These are phyloP conservation scores for Sphagnum magellanicum DNA, from an alignment of 228 moss, liverwort and hornwort species.

Conservation along the genomic window DNA sequence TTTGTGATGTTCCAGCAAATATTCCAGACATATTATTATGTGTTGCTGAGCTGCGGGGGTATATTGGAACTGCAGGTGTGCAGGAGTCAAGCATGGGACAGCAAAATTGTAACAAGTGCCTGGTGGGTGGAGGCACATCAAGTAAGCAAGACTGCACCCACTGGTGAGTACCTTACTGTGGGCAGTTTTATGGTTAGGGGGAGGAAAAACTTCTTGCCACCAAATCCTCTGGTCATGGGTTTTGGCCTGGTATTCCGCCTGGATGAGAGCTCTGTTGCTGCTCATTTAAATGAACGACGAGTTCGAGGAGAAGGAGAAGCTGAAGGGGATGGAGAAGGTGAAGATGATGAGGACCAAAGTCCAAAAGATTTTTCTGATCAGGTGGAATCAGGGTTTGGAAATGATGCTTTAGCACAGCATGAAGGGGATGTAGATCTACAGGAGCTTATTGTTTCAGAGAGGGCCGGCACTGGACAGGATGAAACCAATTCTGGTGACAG, in stretches of 20 bases:
- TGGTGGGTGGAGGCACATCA: slow-evolving; percentile 97
- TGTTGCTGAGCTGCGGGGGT: background rate
- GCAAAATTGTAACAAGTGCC: slow-evolving; percentile 91
- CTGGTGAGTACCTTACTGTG: slow-evolving; percentile 87
- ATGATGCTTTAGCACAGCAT: slow-evolving; percentile 13
- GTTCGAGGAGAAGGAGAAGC: slow-evolving; percentile 75
- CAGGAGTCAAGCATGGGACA: slow-evolving; percentile 98
- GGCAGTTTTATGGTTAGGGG: slow-evolving; percentile 96
- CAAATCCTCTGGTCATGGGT: slow-evolving; percentile 88
- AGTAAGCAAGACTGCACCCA: slow-evolving; percentile 95
- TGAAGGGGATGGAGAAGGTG: slow-evolving; percentile 59
- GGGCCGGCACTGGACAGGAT: slow-evolving; percentile 5
- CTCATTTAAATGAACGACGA: slow-evolving; percentile 80
- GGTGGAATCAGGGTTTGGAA: slow-evolving; percentile 5
- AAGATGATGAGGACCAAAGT: slow-evolving; percentile 32
- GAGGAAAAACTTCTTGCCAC: slow-evolving; percentile 84
- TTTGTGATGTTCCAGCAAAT: too few species aligned
- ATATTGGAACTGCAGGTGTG: slow-evolving; percentile 43
- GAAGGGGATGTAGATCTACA: slow-evolving; percentile 22
- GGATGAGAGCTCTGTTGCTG: slow-evolving; percentile 77
- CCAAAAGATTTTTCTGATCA: slow-evolving; percentile 16
- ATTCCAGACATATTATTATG: too few species aligned
- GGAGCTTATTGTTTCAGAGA: slow-evolving; percentile 22
- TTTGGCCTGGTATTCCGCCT: slow-evolving; percentile 83
- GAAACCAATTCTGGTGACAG: slow-evolving; percentile 10